phyloP scores from a whole-genome alignment of 2,329 filamentous ascomycete genomes.

The Fusarium hostae region DNA sequence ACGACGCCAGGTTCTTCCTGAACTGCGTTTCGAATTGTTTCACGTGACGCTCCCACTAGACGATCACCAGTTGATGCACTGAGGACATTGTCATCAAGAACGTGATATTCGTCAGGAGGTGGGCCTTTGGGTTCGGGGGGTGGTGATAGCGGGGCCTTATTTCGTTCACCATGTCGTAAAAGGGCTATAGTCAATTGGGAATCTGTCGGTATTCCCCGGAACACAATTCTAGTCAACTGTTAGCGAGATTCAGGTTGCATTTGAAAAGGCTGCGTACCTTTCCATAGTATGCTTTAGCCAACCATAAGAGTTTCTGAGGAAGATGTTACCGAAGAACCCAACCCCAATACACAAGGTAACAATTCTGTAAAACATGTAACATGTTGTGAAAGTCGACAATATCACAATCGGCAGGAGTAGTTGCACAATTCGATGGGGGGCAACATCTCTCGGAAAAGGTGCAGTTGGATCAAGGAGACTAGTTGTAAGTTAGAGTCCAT shows the following conservation, averaged over 20 bases:
- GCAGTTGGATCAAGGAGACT: slow-evolving; percentile 65
- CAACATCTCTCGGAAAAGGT: slow-evolving; percentile 67
- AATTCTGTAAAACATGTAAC: not conserved
- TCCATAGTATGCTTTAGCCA: not conserved
- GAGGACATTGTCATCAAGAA: slow-evolving; percentile 45
- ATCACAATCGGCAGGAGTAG: not conserved
- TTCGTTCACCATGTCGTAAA: slow-evolving; percentile 79
- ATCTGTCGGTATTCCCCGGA: slow-evolving; percentile 83
- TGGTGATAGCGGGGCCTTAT: slow-evolving; percentile 76
- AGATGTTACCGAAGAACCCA: not conserved
- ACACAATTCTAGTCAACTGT: slow-evolving; percentile 70
- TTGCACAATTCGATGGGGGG: slow-evolving; percentile 52
- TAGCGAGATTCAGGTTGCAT: slow-evolving; percentile 52
- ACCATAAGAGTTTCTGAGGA: not conserved
- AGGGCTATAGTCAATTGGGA: slow-evolving; percentile 81
- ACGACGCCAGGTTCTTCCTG: slow-evolving; percentile 50
- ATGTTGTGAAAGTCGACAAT: not conserved
- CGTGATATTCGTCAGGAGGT: not conserved
- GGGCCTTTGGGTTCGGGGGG: slow-evolving; percentile 31
- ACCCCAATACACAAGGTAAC: not conserved
- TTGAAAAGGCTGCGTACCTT: slow-evolving; percentile 68
- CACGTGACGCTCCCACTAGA: slow-evolving; percentile 43
- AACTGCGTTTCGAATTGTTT: slow-evolving; percentile 71
- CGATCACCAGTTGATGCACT: slow-evolving; percentile 49
- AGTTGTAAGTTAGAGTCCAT: not conserved